A percentile compares a stretch with the other conserved stretches of the same genome.
These are phyloP conservation scores for Claviceps humidiphila DNA, from an alignment of 2,329 filamentous ascomycete species.

Conservation along the genomic window DNA sequence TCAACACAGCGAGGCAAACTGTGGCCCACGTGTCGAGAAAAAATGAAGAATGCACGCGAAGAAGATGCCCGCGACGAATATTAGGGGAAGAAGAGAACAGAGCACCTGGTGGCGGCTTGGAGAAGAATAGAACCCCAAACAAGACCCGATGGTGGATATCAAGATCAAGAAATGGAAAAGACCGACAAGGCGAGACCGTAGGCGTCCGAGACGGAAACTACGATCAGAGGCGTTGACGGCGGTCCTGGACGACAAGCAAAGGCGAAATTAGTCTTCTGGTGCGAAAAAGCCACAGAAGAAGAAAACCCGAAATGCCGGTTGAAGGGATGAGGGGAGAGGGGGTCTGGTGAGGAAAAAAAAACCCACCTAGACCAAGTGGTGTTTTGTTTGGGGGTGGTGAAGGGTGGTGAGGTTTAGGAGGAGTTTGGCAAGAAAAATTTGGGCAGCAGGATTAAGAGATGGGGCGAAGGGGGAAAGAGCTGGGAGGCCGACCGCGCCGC, in stretches of 20 bases:
- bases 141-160: constrained; percentile 1
- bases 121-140: constrained; percentile 4
- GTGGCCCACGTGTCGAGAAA: neutral
- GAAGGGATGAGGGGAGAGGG: constrained; percentile 14
- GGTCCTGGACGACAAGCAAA: constrained; percentile 13
- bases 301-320: constrained; percentile 17
- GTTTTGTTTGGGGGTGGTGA: constrained; percentile 18
- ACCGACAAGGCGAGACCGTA: constrained; percentile 14
- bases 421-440: constrained; percentile 23
- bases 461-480: constrained; percentile 18
- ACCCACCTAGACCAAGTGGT: constrained; percentile 22
- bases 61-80: constrained; percentile 4
- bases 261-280: constrained; percentile 17
- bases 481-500: neutral
- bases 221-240: constrained; percentile 17
- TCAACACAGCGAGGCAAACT: neutral
- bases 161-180: constrained; percentile 17
- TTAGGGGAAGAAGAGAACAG: constrained; percentile 1
- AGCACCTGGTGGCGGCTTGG: constrained; percentile 12
- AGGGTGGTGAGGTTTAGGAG: constrained; percentile 25
- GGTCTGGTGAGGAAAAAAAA: constrained; percentile 18
- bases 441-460: constrained; percentile 23
- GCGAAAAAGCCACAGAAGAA: constrained; percentile 18
- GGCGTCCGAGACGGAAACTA: constrained; percentile 18
- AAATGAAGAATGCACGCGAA: constrained; percentile 6